These are phyloP conservation scores for Xylariaceae sp. DNA, from an alignment of 2,329 filamentous ascomycete genomes.

Conservation along the genomic window DNA sequence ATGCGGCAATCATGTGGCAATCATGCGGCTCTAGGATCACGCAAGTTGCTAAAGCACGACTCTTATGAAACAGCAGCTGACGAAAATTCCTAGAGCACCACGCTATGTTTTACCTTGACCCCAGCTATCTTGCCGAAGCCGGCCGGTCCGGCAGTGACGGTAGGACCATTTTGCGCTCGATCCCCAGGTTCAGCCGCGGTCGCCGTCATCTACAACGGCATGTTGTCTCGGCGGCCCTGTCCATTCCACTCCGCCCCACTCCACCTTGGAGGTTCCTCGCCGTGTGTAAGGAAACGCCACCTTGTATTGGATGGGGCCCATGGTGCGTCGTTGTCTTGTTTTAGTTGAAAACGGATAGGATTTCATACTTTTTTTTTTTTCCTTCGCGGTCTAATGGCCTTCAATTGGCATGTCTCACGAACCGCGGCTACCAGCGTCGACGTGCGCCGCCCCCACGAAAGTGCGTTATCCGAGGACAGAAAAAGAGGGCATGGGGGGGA, in stretches of 20 bases:
- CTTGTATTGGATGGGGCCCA: not conserved
- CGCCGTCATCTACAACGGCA: no score
- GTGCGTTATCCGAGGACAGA: not conserved
- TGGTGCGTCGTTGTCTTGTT: not conserved
- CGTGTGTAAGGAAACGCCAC: not conserved
- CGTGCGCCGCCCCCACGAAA: not conserved
- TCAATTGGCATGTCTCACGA: not conserved
- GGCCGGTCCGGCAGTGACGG: slow-evolving; percentile 38
- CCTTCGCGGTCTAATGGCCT: not conserved
- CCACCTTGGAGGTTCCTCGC: slow-evolving; percentile 37
- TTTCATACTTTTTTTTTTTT: not conserved
- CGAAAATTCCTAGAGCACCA: slow-evolving; percentile 35
- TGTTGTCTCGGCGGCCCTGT: no score
- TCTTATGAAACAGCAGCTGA: no score
- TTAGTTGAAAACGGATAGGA: not conserved
- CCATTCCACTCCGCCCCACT: slow-evolving; percentile 29
- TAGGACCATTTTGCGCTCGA: slow-evolving; percentile 38
- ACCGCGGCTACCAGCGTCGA: not conserved
- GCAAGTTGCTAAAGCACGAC: not conserved
- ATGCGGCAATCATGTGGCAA: no score
- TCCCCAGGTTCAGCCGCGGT: not conserved
- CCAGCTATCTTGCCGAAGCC: slow-evolving; percentile 37
- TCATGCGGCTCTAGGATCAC: not conserved
- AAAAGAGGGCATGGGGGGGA: not conserved
- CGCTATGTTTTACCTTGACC: slow-evolving; percentile 58